These are phyloP conservation scores for Nakazawaea pomicola DNA, from an alignment of 805 yeast genomes.

Conservation along the genomic window DNA sequence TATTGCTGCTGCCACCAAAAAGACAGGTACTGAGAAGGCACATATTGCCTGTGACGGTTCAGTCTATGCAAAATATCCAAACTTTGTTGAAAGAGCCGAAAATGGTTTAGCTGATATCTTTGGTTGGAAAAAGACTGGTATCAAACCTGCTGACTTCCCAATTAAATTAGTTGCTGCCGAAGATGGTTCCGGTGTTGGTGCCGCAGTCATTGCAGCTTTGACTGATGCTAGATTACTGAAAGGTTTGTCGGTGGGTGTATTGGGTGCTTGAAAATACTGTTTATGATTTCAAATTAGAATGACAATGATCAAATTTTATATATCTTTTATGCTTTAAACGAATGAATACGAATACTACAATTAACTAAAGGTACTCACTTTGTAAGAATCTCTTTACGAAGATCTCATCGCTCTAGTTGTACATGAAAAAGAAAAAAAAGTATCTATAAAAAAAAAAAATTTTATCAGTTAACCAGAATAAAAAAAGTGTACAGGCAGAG, in stretches of 20 bases:
- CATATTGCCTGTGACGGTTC: conserved; percentile 99
- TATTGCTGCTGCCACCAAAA: conserved; percentile 90
- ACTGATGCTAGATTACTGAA: conserved; percentile 72
- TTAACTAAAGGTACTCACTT: no score
- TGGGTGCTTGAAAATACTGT: conserved; percentile 1
- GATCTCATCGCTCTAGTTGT: no score
- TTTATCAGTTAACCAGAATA: no score
- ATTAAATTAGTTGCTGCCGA: conserved; percentile 86
- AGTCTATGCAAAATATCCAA: conserved; percentile 90
- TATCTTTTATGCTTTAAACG: no score
- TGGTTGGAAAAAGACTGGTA: conserved; percentile 57
- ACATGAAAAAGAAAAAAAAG: neutral
- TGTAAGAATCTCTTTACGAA: no score
- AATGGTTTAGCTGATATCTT: conserved; percentile 87
- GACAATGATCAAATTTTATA: no score
- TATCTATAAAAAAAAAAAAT: neutral
- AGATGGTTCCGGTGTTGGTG: conserved; percentile 99
- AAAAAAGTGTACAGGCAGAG: no score
- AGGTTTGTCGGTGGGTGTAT: conserved; percentile 63
- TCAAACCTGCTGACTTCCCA: conserved; percentile 57
- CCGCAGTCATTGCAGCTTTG: conserved; percentile 95
- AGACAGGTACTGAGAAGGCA: conserved; percentile 72
- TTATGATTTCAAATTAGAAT: no score
- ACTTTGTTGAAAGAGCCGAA: conserved; percentile 91
- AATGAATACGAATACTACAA: no score